phyloP scores from a whole-genome alignment of 768 basidiomycete genomes.

The Russula foetens region DNA sequence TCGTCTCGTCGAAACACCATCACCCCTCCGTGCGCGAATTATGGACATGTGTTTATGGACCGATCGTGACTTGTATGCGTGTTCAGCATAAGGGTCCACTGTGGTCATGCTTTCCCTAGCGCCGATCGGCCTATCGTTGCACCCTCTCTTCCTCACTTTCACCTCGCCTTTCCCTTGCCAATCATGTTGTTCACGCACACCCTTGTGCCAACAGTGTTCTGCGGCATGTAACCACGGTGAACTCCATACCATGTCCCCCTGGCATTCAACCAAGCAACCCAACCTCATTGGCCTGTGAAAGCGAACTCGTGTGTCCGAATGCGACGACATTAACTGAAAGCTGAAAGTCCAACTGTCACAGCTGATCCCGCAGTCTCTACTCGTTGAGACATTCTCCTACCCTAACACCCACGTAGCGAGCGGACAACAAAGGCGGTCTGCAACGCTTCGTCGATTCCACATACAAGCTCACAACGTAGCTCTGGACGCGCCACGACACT shows the following conservation, averaged over 20 bases:
- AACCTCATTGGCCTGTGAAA: not conserved
- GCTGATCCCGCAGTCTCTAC: not conserved
- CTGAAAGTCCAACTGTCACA: not conserved
- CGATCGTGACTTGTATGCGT: not conserved
- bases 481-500: too few species aligned
- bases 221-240: not conserved
- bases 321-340: not conserved
- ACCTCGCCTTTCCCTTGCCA: not conserved
- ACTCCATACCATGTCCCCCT: not conserved
- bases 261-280: not conserved
- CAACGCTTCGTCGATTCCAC: too few species aligned
- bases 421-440: too few species aligned
- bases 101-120: not conserved
- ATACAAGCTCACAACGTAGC: not conserved
- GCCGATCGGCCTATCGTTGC: not conserved
- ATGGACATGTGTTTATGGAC: not conserved
- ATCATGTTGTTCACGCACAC: not conserved
- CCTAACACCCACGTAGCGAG: not conserved
- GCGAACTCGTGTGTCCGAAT: not conserved
- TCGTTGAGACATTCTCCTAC: not conserved
- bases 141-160: constrained; percentile 4
- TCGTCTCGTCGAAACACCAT: not conserved
- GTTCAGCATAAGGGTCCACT: not conserved
- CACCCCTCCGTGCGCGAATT: not conserved
- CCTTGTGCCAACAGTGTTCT: not conserved